Base-by-base conservation (phyloP, 139 green algal species). In the Micractinium sp. region DNA sequence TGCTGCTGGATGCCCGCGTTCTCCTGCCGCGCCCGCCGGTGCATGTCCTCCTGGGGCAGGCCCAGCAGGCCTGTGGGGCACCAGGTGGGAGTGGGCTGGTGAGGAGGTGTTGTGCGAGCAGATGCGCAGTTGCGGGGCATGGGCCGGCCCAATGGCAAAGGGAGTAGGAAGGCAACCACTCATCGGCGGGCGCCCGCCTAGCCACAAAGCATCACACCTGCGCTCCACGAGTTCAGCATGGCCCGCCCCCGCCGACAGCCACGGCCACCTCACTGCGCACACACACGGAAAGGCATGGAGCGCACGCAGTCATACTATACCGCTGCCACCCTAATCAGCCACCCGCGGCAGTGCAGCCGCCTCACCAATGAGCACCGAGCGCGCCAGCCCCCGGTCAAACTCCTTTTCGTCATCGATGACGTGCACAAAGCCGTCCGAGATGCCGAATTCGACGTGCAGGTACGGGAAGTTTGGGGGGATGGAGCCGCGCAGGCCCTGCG, bases 391-490 rank as follows among this genome's bases (percentile, higher is more conserved):
- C 23, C 29, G 27, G 87, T 98, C 95, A 87, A 98, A 99, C 33
- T 93, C 93, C 15, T 81, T 60, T 87, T 98, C 97, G 85, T 99
- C 94, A 85, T 99, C 98, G 47, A 99, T 98, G 16, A 99, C 95
- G 89, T 99, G 98, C 75, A 98, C 93, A 89, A 96, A 98, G 69
- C 98, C 96, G 13, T 71, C 61, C 0, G 89, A 39, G 31, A 96
- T 90, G 27, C 95, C 95, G 85, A 97, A 98, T 91, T 98, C 94
- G 1, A 98, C 96, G 69, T 98, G 95, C 33, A 99, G 94, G 93
- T 99, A 99, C 15, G 98, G 95, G 90, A 99, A 99, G 88, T 97
- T 97, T 61, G 93, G 91, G n/a, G 98, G 98, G 35, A 99, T 98
- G 91, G 90, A 95, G 66, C 95, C 93, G 23, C 95, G 93, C 93